These are phyloP conservation scores for Cercospora berteroae DNA, from an alignment of 2,329 filamentous ascomycete species.

Conservation along the genomic window DNA sequence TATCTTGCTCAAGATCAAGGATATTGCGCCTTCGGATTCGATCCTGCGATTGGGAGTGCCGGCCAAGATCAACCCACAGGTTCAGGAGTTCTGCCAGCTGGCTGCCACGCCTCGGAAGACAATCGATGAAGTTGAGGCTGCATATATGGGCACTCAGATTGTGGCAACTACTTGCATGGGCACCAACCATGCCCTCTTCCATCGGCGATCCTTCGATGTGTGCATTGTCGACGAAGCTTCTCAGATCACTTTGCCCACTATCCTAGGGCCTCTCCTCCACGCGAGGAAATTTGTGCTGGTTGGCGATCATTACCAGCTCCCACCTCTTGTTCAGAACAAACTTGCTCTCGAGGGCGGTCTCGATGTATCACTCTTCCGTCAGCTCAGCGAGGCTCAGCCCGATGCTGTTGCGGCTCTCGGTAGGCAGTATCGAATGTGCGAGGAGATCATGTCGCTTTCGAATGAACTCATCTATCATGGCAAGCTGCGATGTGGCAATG, in stretches of 20 bases:
- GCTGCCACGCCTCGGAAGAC: conserved; percentile 70
- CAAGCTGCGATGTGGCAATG: conserved; percentile 81
- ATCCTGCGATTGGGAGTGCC: conserved; percentile 82
- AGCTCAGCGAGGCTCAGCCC: conserved; percentile 85
- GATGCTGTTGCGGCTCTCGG: conserved; percentile 85
- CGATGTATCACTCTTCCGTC: conserved; percentile 90
- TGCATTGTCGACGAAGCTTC: conserved; percentile 98
- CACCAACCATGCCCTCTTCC: conserved; percentile 85
- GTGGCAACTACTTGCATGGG: conserved; percentile 95
- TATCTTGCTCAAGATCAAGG: conserved; percentile 85
- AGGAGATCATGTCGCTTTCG: conserved; percentile 91
- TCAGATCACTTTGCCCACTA: conserved; percentile 94
- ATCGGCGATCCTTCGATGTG: conserved; percentile 88
- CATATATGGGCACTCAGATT: conserved; percentile 81
- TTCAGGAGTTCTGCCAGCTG: conserved; percentile 79
- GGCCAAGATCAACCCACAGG: conserved; percentile 83
- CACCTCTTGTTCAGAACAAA: conserved; percentile 89
- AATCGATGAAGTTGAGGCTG: conserved; percentile 78
- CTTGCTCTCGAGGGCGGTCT: conserved; percentile 81
- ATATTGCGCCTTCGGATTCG: conserved; percentile 54
- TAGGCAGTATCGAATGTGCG: conserved; percentile 97
- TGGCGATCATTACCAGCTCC: conserved; percentile 93
- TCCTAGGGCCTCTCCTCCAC: conserved; percentile 89
- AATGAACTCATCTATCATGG: conserved; percentile 94
- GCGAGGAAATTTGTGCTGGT: conserved; percentile 91